phyloP scores from a whole-genome alignment of 306 rosid species.

The Purshia tridentata region DNA sequence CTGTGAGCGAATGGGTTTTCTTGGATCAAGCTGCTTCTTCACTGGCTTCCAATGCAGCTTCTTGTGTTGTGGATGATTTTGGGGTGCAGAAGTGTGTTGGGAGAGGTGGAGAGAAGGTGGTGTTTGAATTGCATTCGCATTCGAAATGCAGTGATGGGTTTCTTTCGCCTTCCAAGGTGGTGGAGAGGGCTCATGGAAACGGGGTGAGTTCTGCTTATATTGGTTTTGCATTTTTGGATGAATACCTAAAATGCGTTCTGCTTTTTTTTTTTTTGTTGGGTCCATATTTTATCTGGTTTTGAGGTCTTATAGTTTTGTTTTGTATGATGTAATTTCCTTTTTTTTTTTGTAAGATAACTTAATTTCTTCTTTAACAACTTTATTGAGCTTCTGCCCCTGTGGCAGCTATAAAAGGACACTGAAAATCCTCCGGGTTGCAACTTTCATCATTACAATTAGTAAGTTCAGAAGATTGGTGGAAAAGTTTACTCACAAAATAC shows the following conservation, averaged over 20 bases:
- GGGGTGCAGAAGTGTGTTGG: conserved; percentile 69
- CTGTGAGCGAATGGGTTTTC: conserved; percentile 77
- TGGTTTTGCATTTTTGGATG: conserved; percentile 16
- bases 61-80: conserved; percentile 78
- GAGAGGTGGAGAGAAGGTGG: conserved; percentile 58
- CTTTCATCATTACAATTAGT: too few relatives aligned
- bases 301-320: background rate
- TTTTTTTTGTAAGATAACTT: background rate
- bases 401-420: too few relatives aligned
- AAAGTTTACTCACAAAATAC: too few relatives aligned
- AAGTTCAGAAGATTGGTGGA: too few relatives aligned
- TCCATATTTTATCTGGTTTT: background rate
- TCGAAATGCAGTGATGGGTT: conserved; percentile 94
- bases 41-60: conserved; percentile 38
- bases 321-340: background rate
- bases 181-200: conserved; percentile 78
- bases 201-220: conserved; percentile 53
- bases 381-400: too few relatives aligned
- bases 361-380: background rate
- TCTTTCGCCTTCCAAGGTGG: conserved; percentile 81
- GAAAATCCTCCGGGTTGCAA: too few relatives aligned
- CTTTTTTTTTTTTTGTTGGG: background rate
- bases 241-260: background rate
- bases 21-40: conserved; percentile 54
- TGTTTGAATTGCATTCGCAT: conserved; percentile 89